phyloP scores from a whole-genome alignment of 1,139 yeast genomes.

The Debaryomycetaceae sp. region DNA sequence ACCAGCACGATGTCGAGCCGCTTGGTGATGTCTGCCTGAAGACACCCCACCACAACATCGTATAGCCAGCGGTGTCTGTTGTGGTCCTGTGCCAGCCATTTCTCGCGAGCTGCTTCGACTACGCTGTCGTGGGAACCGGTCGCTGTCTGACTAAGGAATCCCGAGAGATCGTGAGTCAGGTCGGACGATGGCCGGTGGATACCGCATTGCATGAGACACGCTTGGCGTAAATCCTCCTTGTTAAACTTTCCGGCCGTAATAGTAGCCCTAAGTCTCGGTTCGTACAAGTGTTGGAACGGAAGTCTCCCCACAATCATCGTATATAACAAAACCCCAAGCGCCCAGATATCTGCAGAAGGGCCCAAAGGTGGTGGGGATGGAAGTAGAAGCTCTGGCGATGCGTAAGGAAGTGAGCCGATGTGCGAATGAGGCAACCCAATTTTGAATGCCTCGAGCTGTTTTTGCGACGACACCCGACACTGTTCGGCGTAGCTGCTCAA shows the following conservation, averaged over 20 bases:
- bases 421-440: constrained; percentile 54
- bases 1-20: constrained; percentile 49
- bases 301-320: constrained; percentile 70
- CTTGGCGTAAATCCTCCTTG: constrained; percentile 33
- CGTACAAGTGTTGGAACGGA: constrained; percentile 81
- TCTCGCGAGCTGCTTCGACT: constrained; percentile 12
- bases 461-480: constrained; percentile 1
- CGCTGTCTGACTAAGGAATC: not conserved
- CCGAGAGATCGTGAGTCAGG: not conserved
- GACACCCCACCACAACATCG: constrained; percentile 52
- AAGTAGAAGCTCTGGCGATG: constrained; percentile 77
- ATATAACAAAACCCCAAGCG: constrained; percentile 74
- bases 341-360: constrained; percentile 85
- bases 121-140: not conserved
- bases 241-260: constrained; percentile 69
- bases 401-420: constrained; percentile 89
- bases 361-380: constrained; percentile 68
- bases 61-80: constrained; percentile 29
- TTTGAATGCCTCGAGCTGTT: constrained; percentile 24
- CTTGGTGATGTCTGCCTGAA: constrained; percentile 47
- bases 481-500: constrained; percentile 1
- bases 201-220: constrained; percentile 28
- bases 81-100: constrained; percentile 22
- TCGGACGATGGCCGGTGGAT: constrained; percentile 7
- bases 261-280: constrained; percentile 71